A percentile compares a stretch with the other conserved stretches of the same genome.
Conservation (phyloP, 306 rosid species). For the Oemleria cerasiformis region DNA sequence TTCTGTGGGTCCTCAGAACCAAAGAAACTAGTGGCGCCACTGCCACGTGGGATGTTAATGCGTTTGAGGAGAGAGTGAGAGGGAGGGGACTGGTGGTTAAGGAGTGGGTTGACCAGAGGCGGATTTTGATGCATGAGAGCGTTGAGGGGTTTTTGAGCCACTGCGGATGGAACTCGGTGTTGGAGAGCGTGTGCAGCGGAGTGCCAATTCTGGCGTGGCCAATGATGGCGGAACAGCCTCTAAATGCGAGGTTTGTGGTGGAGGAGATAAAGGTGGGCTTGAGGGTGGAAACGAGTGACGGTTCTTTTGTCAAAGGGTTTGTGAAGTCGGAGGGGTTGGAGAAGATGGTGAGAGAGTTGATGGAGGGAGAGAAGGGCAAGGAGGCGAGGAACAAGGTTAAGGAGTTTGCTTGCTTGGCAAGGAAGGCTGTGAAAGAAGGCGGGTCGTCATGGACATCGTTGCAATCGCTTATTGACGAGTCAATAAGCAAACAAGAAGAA, state of each 20-base stretch:
- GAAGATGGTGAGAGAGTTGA: slow-evolving; percentile 37
- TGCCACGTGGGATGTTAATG: background rate
- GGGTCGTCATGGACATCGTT: slow-evolving; percentile 40
- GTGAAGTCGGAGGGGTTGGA: slow-evolving; percentile 38
- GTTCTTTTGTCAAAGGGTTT: slow-evolving; percentile 21
- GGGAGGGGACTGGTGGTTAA: slow-evolving; percentile 43
- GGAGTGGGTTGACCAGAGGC: slow-evolving; percentile 50
- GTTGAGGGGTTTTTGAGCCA: slow-evolving; percentile 53
- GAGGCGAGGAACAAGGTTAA: slow-evolving; percentile 31
- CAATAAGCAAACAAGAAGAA: slow-evolving; percentile 7
- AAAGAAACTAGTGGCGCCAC: background rate
- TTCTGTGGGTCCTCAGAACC: slow-evolving; percentile 42
- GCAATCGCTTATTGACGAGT: slow-evolving; percentile 17
- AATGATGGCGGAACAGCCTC: slow-evolving; percentile 39
- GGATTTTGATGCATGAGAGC: slow-evolving; percentile 35
- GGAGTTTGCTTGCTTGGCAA: slow-evolving; percentile 35
- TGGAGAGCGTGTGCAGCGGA: slow-evolving; percentile 44
- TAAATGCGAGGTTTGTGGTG: slow-evolving; percentile 50
- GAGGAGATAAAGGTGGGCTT: slow-evolving; percentile 47
- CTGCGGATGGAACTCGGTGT: slow-evolving; percentile 57
- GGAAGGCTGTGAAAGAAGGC: slow-evolving; percentile 38
- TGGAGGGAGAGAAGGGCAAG: slow-evolving; percentile 42
- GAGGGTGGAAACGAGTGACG: slow-evolving; percentile 30
- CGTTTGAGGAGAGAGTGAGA: slow-evolving; percentile 38
- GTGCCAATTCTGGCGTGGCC: slow-evolving; percentile 56